These are phyloP conservation scores for Silene uniflora DNA, from an alignment of 148 eudicot genomes.

Conservation along the genomic window DNA sequence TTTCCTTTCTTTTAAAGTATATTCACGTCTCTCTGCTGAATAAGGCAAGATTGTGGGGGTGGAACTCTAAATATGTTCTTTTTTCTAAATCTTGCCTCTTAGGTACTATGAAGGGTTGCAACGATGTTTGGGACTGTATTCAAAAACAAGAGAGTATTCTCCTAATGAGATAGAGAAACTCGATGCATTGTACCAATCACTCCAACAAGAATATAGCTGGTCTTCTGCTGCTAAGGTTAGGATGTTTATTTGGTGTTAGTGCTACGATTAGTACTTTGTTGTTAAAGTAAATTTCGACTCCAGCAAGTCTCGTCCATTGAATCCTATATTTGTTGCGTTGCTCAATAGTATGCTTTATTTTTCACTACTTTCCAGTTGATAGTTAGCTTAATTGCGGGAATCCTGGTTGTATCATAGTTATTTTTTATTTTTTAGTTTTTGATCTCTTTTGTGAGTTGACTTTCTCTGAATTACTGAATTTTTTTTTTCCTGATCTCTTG, in stretches of 20 bases:
- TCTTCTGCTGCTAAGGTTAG: conserved; percentile 96
- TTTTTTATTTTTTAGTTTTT: background rate
- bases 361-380: background rate
- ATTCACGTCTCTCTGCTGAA: background rate
- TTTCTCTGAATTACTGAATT: background rate
- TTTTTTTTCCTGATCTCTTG: conserved; percentile 10
- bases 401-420: background rate
- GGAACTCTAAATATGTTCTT: background rate
- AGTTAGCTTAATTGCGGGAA: background rate
- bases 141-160: conserved; percentile 57
- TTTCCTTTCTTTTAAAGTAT: background rate
- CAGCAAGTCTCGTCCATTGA: background rate
- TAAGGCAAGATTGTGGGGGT: background rate
- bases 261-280: background rate
- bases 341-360: background rate
- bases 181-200: conserved; percentile 71
- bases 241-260: background rate
- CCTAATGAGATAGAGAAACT: conserved; percentile 60
- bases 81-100: conserved; percentile 4
- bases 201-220: conserved; percentile 67
- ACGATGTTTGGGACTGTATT: conserved; percentile 71
- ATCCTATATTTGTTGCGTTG: background rate
- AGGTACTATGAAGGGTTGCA: conserved; percentile 97
- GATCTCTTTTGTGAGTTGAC: background rate
- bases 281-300: background rate